Evolutionary conservation across 345 rosid species (phyloP).

Genomic region (Euphorbia lathyris): DNA sequence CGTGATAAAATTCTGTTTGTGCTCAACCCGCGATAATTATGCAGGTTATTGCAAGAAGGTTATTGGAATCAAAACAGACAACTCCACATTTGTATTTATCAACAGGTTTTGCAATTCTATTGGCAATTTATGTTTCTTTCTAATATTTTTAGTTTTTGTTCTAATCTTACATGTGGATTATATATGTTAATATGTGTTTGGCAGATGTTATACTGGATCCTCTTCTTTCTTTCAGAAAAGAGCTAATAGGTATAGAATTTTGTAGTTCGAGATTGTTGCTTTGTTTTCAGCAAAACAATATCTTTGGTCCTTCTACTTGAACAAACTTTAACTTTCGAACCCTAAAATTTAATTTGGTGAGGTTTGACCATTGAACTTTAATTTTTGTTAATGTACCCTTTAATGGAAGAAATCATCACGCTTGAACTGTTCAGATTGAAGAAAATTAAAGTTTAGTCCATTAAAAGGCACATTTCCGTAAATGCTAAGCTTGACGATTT

Average conservation of each 20-base stretch:
- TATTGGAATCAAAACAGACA: slow-evolving; percentile 92
- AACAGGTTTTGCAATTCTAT: slow-evolving; percentile 47
- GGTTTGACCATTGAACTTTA: too few relatives aligned
- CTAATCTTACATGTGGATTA: slow-evolving; percentile 17
- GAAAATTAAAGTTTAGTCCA: too few relatives aligned
- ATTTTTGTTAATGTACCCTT: too few relatives aligned
- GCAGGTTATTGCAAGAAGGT: slow-evolving; percentile 86
- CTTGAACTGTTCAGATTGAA: too few relatives aligned
- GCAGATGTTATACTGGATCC: slow-evolving; percentile 95
- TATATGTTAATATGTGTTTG: slow-evolving; percentile 14
- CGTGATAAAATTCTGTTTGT: neutral
- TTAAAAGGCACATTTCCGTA: too few relatives aligned
- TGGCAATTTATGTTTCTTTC: slow-evolving; percentile 15
- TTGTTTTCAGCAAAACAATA: neutral
- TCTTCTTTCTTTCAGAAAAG: slow-evolving; percentile 87
- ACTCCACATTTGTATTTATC: slow-evolving; percentile 88
- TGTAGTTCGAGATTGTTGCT: neutral
- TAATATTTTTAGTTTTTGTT: slow-evolving; percentile 19
- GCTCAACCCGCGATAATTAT: slow-evolving; percentile 8
- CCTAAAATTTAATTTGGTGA: too few relatives aligned
- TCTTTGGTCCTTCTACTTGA: too few relatives aligned
- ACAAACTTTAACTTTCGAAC: too few relatives aligned
- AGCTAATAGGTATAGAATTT: slow-evolving; percentile 66
- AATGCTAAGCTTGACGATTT: too few relatives aligned
- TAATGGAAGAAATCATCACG: too few relatives aligned